phyloP scores from a whole-genome alignment of 768 basidiomycete species.

The Tephrocybe sp. region DNA sequence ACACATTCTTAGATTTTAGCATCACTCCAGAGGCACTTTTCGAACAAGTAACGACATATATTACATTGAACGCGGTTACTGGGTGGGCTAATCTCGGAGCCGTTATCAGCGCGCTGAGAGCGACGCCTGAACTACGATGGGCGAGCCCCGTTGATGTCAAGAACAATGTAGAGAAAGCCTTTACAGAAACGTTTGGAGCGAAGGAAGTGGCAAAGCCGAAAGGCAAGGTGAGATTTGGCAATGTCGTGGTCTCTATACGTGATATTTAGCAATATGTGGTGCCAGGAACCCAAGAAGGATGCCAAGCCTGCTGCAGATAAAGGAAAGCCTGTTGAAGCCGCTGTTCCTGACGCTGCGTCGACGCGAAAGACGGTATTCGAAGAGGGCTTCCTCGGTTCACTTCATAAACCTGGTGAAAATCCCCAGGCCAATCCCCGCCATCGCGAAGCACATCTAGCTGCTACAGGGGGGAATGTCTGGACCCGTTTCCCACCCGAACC shows the following conservation, averaged over 20 bases:
- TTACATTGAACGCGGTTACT: constrained; percentile 50
- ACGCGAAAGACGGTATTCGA: constrained; percentile 75
- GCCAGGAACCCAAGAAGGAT: constrained; percentile 53
- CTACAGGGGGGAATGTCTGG: constrained; percentile 81
- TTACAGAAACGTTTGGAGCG: constrained; percentile 66
- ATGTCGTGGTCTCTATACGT: background rate
- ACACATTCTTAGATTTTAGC: constrained; percentile 61
- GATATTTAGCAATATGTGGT: background rate
- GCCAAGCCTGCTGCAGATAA: constrained; percentile 30
- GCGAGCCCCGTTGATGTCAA: constrained; percentile 84
- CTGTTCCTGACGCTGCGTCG: constrained; percentile 35
- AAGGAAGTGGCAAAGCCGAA: constrained; percentile 70
- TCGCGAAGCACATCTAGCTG: constrained; percentile 77
- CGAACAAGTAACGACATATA: constrained; percentile 52
- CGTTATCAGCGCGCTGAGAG: constrained; percentile 63
- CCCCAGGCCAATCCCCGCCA: constrained; percentile 79
- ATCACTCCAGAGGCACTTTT: constrained; percentile 70
- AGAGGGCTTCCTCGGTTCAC: constrained; percentile 89
- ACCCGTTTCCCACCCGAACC: constrained; percentile 99
- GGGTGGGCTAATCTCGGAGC: constrained; percentile 81
- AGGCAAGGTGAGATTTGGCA: constrained; percentile 46
- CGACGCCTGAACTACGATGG: constrained; percentile 70
- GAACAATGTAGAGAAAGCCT: constrained; percentile 71
- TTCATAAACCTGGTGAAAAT: constrained; percentile 94
- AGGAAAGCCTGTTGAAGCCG: constrained; percentile 27